Base-by-base conservation (phyloP, 192 early-diverging fungal species). In the Dissophora ornata region DNA sequence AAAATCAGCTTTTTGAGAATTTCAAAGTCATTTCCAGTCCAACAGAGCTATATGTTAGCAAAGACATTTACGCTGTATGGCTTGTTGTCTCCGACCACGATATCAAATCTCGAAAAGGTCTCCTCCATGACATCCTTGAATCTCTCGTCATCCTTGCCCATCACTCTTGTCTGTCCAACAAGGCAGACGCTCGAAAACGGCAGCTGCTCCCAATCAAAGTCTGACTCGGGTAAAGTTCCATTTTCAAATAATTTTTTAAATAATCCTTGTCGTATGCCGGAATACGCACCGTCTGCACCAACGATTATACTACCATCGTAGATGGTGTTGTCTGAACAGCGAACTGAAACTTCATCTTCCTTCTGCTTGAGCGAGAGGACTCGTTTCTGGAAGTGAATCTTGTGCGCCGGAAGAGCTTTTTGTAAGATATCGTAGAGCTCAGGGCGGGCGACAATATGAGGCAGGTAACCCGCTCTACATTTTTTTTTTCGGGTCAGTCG, bases 271-370 rank as follows among this genome's bases (percentile, higher is more conserved):
- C 75, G 66, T 11, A 73, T 53, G 4, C 33, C 49, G 45, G 66
- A 69, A 16, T 63, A 62, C 0, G 62, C 60, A 36, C 75, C 75
- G 60, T 82, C 81, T 1, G 65, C 63, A 34, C 73, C 80, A 0
- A 81, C 73, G 18, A 82, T 42, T n/a, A 79, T 36, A 25, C 58
- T 58, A 4, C 80, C 80, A 22, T 53, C 48, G 7, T 30, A 16
- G 4, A n/a, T 21, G 2, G 62, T 36, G 2, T 52, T 33, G 19
- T 81, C 80, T 2, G 49, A 30, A 51, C 55, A 71, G 8, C 15
- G 44, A 29, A 70, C 54, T 28, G 33, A 25, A 25, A 81, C 62
- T 13, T 59, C 68, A 22, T 64, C 36, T 2, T 78, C 57, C 22
- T 47, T 12, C 47, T 50, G 41, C 30, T 25, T 12, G 40, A 71